Evolutionary conservation across 805 yeast species (phyloP), one percentile per base, ranked within the genome.

Genomic region (Candida sithepensis): DNA sequence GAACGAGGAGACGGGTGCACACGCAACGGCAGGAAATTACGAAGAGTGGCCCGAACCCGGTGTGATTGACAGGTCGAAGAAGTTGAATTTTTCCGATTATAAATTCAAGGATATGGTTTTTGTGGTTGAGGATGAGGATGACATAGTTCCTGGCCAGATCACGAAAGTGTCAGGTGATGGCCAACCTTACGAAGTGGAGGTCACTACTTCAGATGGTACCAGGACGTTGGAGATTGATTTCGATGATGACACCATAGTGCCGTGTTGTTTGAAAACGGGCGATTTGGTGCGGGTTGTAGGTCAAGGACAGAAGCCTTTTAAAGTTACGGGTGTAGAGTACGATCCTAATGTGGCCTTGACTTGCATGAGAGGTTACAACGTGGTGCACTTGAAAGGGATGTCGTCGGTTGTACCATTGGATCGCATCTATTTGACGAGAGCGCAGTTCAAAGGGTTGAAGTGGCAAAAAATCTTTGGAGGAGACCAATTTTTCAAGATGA

Each of bases 41-140:
- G 54, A 47, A 16, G 18, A 28, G 1, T 48, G 42, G 26, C 53
- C 56, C 36, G 32, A 34, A 16, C 20, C 38, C 5, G 19, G 19
- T 5, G 9, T 34, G 9, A 5, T 34, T 3, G 10, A 34, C 21
- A 34, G 38, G 16, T 16, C 38, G 6, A 18, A 16, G 6, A 18
- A 34, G 18, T 34, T 34, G 21, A 16, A 18, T 16, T 8, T 34
- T 3, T 34, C 38, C n/a, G 38, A 34, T 34, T 16, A 5, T 12
- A 34, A 34, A 16, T 34, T 34, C 38, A 34, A 34, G 18, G 20
- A 16, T n/a, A n/a, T 16, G 38, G 10, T 34, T 34, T 34, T 34
- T 16, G 21, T 34, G 21, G 6, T 16, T 4, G 38, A 34, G 6
- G 9, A 12, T 16, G 16, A 5, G 4, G 18, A 16, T 16, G 6